phyloP scores from a whole-genome alignment of 495 filamentous ascomycete genomes.

The Lentithecium fluviatile region DNA sequence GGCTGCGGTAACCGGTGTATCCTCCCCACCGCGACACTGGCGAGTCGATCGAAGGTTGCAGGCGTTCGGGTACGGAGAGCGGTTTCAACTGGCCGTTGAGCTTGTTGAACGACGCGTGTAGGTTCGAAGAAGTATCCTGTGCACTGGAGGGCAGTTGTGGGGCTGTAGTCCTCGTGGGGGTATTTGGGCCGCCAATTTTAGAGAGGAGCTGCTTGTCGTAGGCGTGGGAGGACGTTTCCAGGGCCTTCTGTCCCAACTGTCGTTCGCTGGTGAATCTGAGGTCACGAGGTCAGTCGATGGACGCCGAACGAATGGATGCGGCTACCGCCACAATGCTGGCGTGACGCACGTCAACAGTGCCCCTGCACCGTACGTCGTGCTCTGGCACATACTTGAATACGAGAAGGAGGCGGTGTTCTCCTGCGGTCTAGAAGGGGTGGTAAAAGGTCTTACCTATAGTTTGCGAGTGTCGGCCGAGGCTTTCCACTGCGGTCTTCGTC shows the following conservation, averaged over 20 bases:
- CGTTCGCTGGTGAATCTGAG: constrained; percentile 60
- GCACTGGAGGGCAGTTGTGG: constrained; percentile 37
- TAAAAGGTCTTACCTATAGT: constrained; percentile 23
- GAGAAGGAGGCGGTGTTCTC: constrained; percentile 38
- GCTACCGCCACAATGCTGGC: no score
- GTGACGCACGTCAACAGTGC: no score
- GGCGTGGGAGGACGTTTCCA: constrained; percentile 63
- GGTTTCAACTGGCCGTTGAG: constrained; percentile 40
- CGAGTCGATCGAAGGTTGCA: constrained; percentile 39
- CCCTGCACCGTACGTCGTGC: no score
- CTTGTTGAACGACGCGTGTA: constrained; percentile 29
- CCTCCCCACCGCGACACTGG: constrained; percentile 37
- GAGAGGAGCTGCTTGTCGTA: constrained; percentile 80
- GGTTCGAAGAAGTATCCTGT: constrained; percentile 28
- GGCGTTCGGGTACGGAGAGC: constrained; percentile 40
- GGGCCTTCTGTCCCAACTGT: constrained; percentile 55
- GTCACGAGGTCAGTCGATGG: constrained; percentile 33
- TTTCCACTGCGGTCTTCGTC: constrained; percentile 28
- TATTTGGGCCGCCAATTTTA: constrained; percentile 66
- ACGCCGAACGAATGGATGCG: no score
- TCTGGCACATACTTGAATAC: not conserved
- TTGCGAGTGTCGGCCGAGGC: constrained; percentile 21
- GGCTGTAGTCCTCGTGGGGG: constrained; percentile 56
- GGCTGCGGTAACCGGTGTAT: constrained; percentile 46
- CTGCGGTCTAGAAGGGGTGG: not conserved